Base-by-base conservation (phyloP, 2,329 filamentous ascomycete genomes). In the Botrytis squamosa region DNA sequence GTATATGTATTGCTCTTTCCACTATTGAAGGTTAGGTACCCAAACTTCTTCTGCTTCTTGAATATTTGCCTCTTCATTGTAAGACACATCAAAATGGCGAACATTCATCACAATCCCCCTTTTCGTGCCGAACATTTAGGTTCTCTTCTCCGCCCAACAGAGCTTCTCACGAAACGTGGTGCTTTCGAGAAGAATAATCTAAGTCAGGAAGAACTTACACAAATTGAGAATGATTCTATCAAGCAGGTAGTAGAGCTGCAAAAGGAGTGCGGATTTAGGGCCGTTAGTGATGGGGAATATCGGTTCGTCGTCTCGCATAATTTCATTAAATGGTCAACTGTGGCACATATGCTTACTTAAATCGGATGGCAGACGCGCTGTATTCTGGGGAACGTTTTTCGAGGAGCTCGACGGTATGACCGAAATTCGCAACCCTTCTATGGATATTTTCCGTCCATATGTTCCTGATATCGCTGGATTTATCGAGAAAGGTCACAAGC, bases 101-200 rank as follows among this genome's bases (percentile, higher is more conserved):
- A 57, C 22, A 33, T 74, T 29, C 76, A 78, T 66, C 76, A 73
- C 33, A 77, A 73, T 33, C 78, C 78, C 57, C 89, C 89, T 64
- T 91, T 90, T 83, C 85, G 89, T 77, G 89, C 89, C 71, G 89
- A 91, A 83, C 89, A 91, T 79, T 83, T 90, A 69, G 89, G 89
- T 70, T 90, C 88, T n/a, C 83, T 91, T 55, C 85, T 91, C 46
- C 87, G 89, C 65, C 88, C 89, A 4, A 81, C 88, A 71, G 84
- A 86, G 73, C 85, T 91, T 57, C 84, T 90, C 59, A 82, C 87
- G 64, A 86, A 85, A 74, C 87, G 89, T 77, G 84, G 85, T 71
- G 85, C 86, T 75, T 85, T 86, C 65, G 87, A 89, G 77, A 86
- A 86, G 72, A 86, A 87, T 42, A 79, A 86, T 74, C 80, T 84